Percentiles rank a stretch among this genome's conserved stretches.
Evolutionary conservation across 805 yeast genomes (phyloP).

Genomic region (Schwanniomyces polymorphus): DNA sequence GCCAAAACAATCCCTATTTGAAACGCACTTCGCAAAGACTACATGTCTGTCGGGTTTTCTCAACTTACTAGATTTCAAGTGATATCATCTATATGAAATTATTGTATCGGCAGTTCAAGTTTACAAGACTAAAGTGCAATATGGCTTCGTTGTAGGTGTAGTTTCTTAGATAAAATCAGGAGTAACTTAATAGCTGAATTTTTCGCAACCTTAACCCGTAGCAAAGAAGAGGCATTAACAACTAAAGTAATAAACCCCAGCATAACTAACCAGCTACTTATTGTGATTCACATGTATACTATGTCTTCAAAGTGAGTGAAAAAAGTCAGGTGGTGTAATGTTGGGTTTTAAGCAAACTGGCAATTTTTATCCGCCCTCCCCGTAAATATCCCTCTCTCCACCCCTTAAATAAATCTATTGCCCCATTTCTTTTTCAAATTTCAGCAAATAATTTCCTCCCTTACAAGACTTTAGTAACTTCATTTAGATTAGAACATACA

Average conservation of each 20-base stretch:
- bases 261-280: no score
- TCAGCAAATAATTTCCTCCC: background rate
- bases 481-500: background rate
- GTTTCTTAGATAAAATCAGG: no score
- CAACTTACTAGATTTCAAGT: background rate
- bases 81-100: no score
- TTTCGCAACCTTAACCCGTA: no score
- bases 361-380: background rate
- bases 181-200: no score
- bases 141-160: no score
- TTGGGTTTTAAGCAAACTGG: background rate
- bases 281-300: no score
- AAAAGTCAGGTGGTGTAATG: background rate
- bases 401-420: background rate
- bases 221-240: no score
- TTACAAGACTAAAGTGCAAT: no score
- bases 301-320: background rate
- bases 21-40: background rate
- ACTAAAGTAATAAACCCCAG: no score
- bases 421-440: background rate
- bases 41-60: background rate
- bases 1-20: background rate
- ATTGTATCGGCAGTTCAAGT: no score
- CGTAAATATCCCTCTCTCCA: background rate
- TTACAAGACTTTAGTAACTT: background rate